Conservation (phyloP, 1,284 basidiomycete species). For the Singerocomus inundabilis region DNA sequence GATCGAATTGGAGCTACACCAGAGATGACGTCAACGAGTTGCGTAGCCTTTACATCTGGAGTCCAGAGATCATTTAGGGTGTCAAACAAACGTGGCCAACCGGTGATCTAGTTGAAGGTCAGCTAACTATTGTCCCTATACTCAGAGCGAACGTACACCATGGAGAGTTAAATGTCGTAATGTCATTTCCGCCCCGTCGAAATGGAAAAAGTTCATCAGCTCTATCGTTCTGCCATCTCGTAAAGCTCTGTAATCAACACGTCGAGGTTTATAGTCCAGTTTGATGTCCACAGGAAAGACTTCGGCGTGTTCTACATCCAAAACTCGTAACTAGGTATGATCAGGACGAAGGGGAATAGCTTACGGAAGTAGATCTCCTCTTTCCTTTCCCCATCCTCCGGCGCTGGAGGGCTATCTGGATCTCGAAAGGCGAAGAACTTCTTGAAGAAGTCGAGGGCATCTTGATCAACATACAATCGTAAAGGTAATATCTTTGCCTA, state of each 20-base stretch:
- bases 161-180: constrained; percentile 88
- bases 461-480: constrained; percentile 94
- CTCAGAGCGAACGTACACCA: constrained; percentile 60
- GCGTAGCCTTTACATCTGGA: constrained; percentile 98
- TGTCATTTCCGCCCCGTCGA: constrained; percentile 98
- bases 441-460: constrained; percentile 97
- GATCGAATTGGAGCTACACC: constrained; percentile 95
- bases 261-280: constrained; percentile 97
- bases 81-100: constrained; percentile 86
- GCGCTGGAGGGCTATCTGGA: constrained; percentile 43
- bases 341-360: constrained; percentile 21
- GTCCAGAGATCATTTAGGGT: constrained; percentile 97
- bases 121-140: background rate
- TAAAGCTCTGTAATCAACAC: constrained; percentile 93
- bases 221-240: constrained; percentile 92
- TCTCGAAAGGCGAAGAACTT: constrained; percentile 92
- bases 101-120: constrained; percentile 65
- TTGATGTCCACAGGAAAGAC: constrained; percentile 90
- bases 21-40: constrained; percentile 96
- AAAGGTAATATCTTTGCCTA: constrained; percentile 89
- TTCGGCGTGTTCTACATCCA: constrained; percentile 75
- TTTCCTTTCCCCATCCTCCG: constrained; percentile 38
- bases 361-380: constrained; percentile 74
- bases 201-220: constrained; percentile 99
- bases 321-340: constrained; percentile 1